Base-by-base conservation (phyloP, 192 early-diverging fungal species). In the Coemansia sp. region DNA sequence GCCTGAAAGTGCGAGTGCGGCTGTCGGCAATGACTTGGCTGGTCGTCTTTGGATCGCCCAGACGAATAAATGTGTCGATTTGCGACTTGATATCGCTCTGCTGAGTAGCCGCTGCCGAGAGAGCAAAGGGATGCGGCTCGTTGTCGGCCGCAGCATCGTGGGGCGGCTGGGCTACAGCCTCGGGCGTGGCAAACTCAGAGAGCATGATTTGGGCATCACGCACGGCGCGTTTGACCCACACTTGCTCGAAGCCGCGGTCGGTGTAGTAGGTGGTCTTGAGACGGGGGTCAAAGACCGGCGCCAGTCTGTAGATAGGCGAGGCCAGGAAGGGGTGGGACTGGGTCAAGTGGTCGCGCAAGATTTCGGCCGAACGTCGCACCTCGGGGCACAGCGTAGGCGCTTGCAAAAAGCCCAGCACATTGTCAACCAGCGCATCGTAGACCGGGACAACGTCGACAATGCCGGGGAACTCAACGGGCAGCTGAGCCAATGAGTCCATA, bases 251-350 rank as follows among this genome's bases (percentile, higher is more conserved):
- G 10, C 70, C 66, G 41, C 69, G 78, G 52, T 81, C 78, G 16
- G 64, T 38, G 31, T 75, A 81, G 70, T 81, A 81, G 3, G 63
- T 45, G 38, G 66, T 11, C 62, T 81, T 81, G 25, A 81, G 70
- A 10, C 78, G 78, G 10, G 78, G 78, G 28, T 81, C 78, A 45
- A 81, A 81, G 20, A 81, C 66, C 52, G 78, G 73, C 34, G 78
- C 78, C 45, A 81, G 62, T 21, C 78, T 69, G 62, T 75, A 81
- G 23, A 81, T 73, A 0, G 78, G 69, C 69, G 78, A 81, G n/a
- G 70, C 52, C 73, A 75, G 78, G 78, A 81, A 81, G 48, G 78
- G 78, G 38, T 81, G 78, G 64, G 73, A 72, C 52, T 81, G 78
- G 3, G 52, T 48, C 60, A 81, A 42, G 14, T 81, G 60, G 28